Evolutionary conservation across 352 stramenopile species (phyloP).

Genomic region (Albugo candida): DNA sequence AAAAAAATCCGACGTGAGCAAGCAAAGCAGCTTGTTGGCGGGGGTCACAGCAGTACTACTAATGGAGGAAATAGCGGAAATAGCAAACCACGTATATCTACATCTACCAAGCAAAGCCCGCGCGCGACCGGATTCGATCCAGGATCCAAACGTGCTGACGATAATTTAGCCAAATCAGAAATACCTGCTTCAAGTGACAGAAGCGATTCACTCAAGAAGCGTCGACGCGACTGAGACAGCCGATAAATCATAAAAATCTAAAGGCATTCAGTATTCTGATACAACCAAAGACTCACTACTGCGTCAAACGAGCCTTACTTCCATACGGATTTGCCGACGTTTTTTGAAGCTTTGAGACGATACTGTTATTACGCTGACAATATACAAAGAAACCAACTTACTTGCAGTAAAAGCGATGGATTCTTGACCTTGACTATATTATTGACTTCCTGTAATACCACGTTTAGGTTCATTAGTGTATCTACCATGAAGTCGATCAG

Average conservation of each 20-base stretch:
- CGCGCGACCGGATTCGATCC: slow-evolving; percentile 9
- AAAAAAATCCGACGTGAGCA: slow-evolving; percentile 79
- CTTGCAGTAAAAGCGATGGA: slow-evolving; percentile 81
- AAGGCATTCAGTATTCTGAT: too few species aligned
- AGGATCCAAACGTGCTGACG: slow-evolving; percentile 13
- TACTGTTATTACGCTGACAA: neutral
- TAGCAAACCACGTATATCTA: neutral
- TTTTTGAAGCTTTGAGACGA: slow-evolving; percentile 33
- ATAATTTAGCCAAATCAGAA: slow-evolving; percentile 15
- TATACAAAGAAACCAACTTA: slow-evolving; percentile 11
- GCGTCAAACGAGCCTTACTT: slow-evolving; percentile 37
- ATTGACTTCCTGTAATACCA: slow-evolving; percentile 65
- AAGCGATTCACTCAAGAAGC: slow-evolving; percentile 24
- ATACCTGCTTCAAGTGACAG: neutral
- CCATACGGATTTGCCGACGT: slow-evolving; percentile 12
- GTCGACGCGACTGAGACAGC: slow-evolving; percentile 23
- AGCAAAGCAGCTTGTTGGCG: slow-evolving; percentile 40
- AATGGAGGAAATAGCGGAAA: neutral
- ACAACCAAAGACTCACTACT: slow-evolving; percentile 15
- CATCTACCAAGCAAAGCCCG: slow-evolving; percentile 6
- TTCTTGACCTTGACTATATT: slow-evolving; percentile 92
- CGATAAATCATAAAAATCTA: too few species aligned
- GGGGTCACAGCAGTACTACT: slow-evolving; percentile 14
- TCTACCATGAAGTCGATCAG: neutral
- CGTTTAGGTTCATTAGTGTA: neutral